Evolutionary conservation across 202 grass and related monocot genomes (phyloP).

Genomic region (Zizania palustris): DNA sequence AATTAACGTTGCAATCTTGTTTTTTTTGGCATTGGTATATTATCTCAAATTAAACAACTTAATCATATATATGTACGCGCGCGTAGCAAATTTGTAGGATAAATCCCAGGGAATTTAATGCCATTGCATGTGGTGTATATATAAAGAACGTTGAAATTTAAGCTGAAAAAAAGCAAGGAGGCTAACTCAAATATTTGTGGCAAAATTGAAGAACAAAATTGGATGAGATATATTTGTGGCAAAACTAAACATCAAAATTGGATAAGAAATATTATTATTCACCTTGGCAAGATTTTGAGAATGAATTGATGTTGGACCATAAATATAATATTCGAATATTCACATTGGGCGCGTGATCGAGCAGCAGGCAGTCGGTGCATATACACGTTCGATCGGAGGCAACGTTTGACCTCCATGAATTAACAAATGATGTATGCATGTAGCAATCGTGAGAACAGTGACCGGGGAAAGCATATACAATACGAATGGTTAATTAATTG

Average conservation of each 20-base stretch:
- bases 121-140: not conserved
- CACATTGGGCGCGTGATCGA: not conserved
- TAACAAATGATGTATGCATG: conserved; percentile 40
- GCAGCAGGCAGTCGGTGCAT: not conserved
- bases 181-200: too few relatives aligned
- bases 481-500: conserved; percentile 19
- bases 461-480: not conserved
- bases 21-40: not conserved
- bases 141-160: not conserved
- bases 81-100: not conserved
- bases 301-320: too few relatives aligned
- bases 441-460: not conserved
- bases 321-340: not conserved
- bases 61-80: too few relatives aligned
- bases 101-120: not conserved
- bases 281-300: not conserved
- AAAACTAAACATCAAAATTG: not conserved
- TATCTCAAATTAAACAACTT: too few relatives aligned
- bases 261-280: not conserved
- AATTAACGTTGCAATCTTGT: not conserved
- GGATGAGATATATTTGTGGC: not conserved
- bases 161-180: not conserved
- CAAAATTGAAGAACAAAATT: not conserved
- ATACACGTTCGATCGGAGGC: not conserved
- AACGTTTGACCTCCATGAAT: conserved; percentile 29